These are phyloP conservation scores for Candida arabinofermentans DNA, from an alignment of 805 yeast species.

Conservation along the genomic window DNA sequence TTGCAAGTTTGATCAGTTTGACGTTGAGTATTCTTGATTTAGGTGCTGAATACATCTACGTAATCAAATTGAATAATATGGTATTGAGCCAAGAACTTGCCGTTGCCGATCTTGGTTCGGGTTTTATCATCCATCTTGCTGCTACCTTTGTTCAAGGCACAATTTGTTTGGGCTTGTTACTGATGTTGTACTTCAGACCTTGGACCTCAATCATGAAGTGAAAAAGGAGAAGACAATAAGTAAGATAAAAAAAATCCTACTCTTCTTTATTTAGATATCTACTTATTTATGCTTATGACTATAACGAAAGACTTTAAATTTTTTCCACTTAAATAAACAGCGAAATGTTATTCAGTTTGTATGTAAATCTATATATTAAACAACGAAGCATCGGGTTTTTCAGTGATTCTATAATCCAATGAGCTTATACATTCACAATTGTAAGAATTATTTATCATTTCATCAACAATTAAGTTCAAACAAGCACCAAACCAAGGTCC, in stretches of 20 bases:
- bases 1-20: slow-evolving; percentile 8
- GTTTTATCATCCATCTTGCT: slow-evolving; percentile 13
- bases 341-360: too few species aligned
- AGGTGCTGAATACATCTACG: slow-evolving; percentile 13
- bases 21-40: slow-evolving; percentile 9
- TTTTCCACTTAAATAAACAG: too few species aligned
- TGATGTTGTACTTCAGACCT: slow-evolving; percentile 12
- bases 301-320: too few species aligned
- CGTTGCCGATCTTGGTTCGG: slow-evolving; percentile 15
- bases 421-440: slow-evolving; percentile 50
- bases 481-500: slow-evolving; percentile 70
- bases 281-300: too few species aligned
- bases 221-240: too few species aligned
- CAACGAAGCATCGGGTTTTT: slow-evolving; percentile 51
- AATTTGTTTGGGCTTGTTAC: slow-evolving; percentile 12
- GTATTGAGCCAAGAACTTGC: slow-evolving; percentile 16
- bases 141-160: slow-evolving; percentile 10
- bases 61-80: slow-evolving; percentile 14
- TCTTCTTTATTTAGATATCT: too few species aligned
- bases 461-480: slow-evolving; percentile 57
- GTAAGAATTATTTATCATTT: slow-evolving; percentile 33
- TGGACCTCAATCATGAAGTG: slow-evolving; percentile 5
- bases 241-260: too few species aligned
- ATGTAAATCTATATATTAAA: slow-evolving; percentile 16
- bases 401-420: slow-evolving; percentile 64